A percentile compares a stretch with the other conserved stretches of the same genome.
Evolutionary conservation across 202 grass and related monocot species (phyloP).

Genomic region (Schoenoplectus triqueter): DNA sequence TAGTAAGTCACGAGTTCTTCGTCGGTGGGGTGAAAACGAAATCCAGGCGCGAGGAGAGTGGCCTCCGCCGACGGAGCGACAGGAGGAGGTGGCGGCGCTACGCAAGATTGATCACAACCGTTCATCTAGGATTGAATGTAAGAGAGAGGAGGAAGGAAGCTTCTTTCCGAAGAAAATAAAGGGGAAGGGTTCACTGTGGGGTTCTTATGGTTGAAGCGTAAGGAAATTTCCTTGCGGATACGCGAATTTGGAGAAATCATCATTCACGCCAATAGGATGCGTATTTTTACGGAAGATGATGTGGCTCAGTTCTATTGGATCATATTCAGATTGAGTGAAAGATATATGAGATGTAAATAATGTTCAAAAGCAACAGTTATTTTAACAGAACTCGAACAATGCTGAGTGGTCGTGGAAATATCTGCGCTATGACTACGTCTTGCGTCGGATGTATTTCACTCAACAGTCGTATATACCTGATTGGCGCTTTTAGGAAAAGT

Average conservation of each 20-base stretch:
- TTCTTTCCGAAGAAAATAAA: constrained; percentile 22
- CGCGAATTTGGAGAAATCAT: neutral
- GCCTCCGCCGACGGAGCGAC: constrained; percentile 37
- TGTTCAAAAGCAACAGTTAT: neutral
- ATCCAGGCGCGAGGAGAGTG: constrained; percentile 74
- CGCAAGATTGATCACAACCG: constrained; percentile 39
- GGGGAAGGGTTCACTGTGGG: neutral
- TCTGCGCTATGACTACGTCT: neutral
- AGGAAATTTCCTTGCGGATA: neutral
- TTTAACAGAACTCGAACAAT: neutral
- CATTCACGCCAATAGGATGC: neutral
- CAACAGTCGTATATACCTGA: neutral
- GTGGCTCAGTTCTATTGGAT: neutral
- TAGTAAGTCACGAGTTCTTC: constrained; percentile 98
- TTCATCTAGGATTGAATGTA: constrained; percentile 34
- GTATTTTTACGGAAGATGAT: neutral
- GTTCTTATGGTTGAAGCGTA: neutral
- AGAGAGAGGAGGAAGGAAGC: constrained; percentile 16
- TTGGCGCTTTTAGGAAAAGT: no score
- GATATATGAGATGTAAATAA: neutral
- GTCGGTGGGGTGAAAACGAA: constrained; percentile 97
- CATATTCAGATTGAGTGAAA: neutral
- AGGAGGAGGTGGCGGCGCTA: constrained; percentile 14
- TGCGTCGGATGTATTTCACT: no score
- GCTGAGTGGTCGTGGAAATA: neutral